A percentile compares a stretch with the other conserved stretches of the same genome.
These are phyloP conservation scores for Comarum palustre DNA, from an alignment of 306 rosid genomes.

Conservation along the genomic window DNA sequence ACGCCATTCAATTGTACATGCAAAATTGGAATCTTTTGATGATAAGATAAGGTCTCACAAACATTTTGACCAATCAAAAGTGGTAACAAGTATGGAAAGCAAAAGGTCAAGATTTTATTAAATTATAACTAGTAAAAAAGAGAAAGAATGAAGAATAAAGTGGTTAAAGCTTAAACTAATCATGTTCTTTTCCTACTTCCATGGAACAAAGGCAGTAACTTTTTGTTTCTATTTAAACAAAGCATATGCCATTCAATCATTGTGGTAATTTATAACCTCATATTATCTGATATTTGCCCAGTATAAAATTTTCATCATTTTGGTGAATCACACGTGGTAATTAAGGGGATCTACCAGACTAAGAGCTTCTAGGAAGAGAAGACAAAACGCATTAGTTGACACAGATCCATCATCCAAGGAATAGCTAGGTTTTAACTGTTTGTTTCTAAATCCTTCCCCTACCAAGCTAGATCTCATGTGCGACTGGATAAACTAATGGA, in stretches of 20 bases:
- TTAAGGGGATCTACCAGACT: too few species aligned
- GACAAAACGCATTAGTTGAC: not conserved
- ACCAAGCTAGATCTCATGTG: conserved; percentile 3
- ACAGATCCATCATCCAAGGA: conserved; percentile 4
- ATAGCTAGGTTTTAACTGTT: not conserved
- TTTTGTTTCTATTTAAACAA: not conserved
- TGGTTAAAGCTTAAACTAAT: conserved; percentile 36
- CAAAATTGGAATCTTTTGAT: not conserved
- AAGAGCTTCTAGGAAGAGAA: not conserved
- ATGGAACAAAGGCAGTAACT: conserved; percentile 33
- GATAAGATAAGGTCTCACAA: not conserved
- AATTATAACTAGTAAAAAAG: not conserved
- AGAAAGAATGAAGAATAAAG: conserved; percentile 35
- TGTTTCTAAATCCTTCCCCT: not conserved
- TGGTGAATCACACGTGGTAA: too few species aligned
- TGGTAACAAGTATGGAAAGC: conserved; percentile 7
- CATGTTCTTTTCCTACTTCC: conserved; percentile 30
- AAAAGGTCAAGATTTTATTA: not conserved
- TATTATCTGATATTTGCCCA: not conserved
- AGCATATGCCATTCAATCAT: not conserved
- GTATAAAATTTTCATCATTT: too few species aligned
- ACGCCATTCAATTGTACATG: not conserved
- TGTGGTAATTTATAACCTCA: too few species aligned
- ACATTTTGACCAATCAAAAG: not conserved
- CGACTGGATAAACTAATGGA: not conserved